Evolutionary conservation across 179 eudicot species (phyloP).

Genomic region (Sideroxylon spinosum): DNA sequence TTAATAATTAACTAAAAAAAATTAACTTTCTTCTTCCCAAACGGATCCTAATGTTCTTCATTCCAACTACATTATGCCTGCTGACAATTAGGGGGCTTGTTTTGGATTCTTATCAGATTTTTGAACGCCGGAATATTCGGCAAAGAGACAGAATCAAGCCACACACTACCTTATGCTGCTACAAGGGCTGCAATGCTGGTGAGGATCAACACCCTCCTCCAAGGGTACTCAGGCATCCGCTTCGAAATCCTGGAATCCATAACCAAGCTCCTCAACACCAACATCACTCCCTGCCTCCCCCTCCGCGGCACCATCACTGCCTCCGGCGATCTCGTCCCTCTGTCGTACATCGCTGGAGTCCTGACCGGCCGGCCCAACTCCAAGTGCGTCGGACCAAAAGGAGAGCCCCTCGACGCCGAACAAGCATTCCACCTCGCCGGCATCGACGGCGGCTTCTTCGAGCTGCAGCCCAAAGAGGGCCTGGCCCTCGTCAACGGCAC

Average conservation of each 20-base stretch:
- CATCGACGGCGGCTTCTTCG: slow-evolving; percentile 32
- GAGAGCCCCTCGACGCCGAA: slow-evolving; percentile 25
- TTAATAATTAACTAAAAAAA: no score
- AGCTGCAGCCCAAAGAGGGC: slow-evolving; percentile 56
- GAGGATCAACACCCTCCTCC: slow-evolving; percentile 75
- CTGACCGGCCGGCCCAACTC: slow-evolving; percentile 43
- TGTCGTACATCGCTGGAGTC: slow-evolving; percentile 46
- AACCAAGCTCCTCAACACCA: slow-evolving; percentile 56
- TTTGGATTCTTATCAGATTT: slow-evolving; percentile 31
- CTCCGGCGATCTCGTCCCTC: slow-evolving; percentile 49
- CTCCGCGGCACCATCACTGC: slow-evolving; percentile 57
- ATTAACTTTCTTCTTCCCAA: no score
- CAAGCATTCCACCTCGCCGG: slow-evolving; percentile 33
- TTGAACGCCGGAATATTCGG: slow-evolving; percentile 75
- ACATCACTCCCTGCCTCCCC: slow-evolving; percentile 59
- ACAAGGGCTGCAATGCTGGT: slow-evolving; percentile 79
- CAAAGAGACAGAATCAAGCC: slow-evolving; percentile 45
- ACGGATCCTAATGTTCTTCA: no score
- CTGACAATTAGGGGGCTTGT: no score
- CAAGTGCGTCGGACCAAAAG: slow-evolving; percentile 32
- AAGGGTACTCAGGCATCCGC: slow-evolving; percentile 79
- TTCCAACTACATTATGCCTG: no score
- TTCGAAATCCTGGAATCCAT: slow-evolving; percentile 68
- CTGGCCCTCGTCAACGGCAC: slow-evolving; percentile 52
- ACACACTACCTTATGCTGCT: slow-evolving; percentile 54